Conservation (phyloP, 768 basidiomycete genomes). For the Exsudoporus frostii region DNA sequence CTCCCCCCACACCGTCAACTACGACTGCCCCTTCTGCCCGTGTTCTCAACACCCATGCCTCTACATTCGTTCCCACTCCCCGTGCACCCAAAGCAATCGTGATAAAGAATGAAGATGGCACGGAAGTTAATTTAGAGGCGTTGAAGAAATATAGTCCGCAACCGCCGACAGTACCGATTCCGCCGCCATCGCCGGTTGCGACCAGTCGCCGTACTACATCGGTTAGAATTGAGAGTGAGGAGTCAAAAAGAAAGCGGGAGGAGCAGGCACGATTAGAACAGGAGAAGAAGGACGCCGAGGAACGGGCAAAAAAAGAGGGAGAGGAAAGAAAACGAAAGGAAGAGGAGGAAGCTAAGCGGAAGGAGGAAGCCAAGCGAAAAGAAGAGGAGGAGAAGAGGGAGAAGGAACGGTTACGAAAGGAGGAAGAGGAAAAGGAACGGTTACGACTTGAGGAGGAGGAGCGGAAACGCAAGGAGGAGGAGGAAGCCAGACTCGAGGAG, state of each 20-base stretch:
- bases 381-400: constrained; percentile 39
- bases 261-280: constrained; percentile 42
- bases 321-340: constrained; percentile 39
- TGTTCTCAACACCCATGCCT: constrained; percentile 60
- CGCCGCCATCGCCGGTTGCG: constrained; percentile 34
- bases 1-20: constrained; percentile 66
- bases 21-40: constrained; percentile 38
- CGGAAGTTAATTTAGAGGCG: constrained; percentile 56
- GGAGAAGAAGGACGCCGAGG: constrained; percentile 38
- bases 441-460: constrained; percentile 33
- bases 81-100: constrained; percentile 44
- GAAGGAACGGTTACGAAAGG: constrained; percentile 35
- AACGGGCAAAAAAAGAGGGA: constrained; percentile 35
- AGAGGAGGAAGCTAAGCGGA: constrained; percentile 42
- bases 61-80: constrained; percentile 58
- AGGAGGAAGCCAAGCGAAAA: constrained; percentile 40
- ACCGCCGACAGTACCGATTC: constrained; percentile 38
- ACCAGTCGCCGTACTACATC: constrained; percentile 28
- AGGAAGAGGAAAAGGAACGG: constrained; percentile 41
- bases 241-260: constrained; percentile 48
- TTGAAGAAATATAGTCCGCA: constrained; percentile 48
- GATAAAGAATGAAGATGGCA: constrained; percentile 63
- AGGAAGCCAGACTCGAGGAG: constrained; percentile 28
- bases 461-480: constrained; percentile 31
- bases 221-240: constrained; percentile 65